These are phyloP conservation scores for Cordyceps cateniannulata DNA, from an alignment of 2,329 filamentous ascomycete genomes.

Conservation along the genomic window DNA sequence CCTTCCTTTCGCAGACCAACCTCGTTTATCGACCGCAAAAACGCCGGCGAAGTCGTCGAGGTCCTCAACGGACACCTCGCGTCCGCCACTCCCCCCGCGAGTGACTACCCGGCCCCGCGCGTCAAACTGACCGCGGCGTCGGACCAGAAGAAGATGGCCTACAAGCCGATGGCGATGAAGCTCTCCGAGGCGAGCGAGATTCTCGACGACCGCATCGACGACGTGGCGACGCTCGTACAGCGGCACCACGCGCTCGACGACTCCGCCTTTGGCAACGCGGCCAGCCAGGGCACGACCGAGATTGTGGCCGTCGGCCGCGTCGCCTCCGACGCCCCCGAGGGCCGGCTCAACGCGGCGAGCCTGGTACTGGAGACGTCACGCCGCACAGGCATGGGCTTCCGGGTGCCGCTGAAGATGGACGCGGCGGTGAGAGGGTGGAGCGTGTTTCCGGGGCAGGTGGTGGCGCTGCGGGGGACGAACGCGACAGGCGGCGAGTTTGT, in stretches of 20 bases:
- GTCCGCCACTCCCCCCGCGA: constrained; percentile 61
- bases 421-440: constrained; percentile 60
- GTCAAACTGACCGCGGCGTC: constrained; percentile 81
- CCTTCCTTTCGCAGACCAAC: constrained; percentile 11
- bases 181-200: constrained; percentile 87
- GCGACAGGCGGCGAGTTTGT: constrained; percentile 77
- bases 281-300: constrained; percentile 75
- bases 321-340: constrained; percentile 79
- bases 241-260: constrained; percentile 71
- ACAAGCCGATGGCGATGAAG: constrained; percentile 93
- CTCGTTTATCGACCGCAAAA: constrained; percentile 66
- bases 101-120: constrained; percentile 66
- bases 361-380: constrained; percentile 84
- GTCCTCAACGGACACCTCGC: constrained; percentile 72
- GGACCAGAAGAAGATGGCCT: constrained; percentile 83
- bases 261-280: constrained; percentile 78
- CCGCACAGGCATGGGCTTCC: constrained; percentile 71
- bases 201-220: constrained; percentile 90
- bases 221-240: constrained; percentile 69
- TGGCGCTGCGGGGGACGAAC: constrained; percentile 81
- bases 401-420: constrained; percentile 73
- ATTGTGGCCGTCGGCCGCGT: constrained; percentile 89
- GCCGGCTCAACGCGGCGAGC: constrained; percentile 77
- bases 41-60: constrained; percentile 77
- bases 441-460: constrained; percentile 92